phyloP scores from a whole-genome alignment of 768 basidiomycete species.

The Pleurotus ostreatus region DNA sequence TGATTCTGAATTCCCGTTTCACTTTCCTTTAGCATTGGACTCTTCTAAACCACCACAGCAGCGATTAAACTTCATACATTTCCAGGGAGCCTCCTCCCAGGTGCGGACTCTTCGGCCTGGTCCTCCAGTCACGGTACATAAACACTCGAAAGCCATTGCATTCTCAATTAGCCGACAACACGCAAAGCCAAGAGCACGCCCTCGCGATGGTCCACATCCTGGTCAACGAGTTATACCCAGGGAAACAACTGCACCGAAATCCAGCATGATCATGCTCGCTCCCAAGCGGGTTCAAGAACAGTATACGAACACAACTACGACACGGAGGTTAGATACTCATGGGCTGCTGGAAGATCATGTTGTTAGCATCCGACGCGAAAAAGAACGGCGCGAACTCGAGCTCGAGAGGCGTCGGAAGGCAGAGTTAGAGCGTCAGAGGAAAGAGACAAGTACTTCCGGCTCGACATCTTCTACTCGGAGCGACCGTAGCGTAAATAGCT shows the following conservation, averaged over 20 bases:
- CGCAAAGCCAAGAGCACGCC: constrained; percentile 31
- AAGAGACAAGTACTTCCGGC: constrained; percentile 20
- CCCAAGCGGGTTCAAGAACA: constrained; percentile 75
- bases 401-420: constrained; percentile 20
- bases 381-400: constrained; percentile 15
- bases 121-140: constrained; percentile 70
- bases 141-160: constrained; percentile 74
- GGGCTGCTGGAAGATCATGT: constrained; percentile 54
- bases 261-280: constrained; percentile 61
- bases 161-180: constrained; percentile 72
- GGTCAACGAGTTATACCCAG: constrained; percentile 7
- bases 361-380: constrained; percentile 16
- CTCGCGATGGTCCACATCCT: constrained; percentile 6
- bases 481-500: constrained; percentile 7
- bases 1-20: constrained; percentile 2
- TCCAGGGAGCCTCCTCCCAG: constrained; percentile 44
- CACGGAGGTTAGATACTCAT: constrained; percentile 61
- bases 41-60: constrained; percentile 61
- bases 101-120: constrained; percentile 39
- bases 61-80: constrained; percentile 58
- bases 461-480: constrained; percentile 21
- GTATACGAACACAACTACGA: constrained; percentile 73
- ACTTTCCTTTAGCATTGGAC: constrained; percentile 34
- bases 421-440: constrained; percentile 23
- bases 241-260: constrained; percentile 6